Base-by-base conservation (phyloP, 1,139 yeast genomes). In the Yamadazyma jaroonii region DNA sequence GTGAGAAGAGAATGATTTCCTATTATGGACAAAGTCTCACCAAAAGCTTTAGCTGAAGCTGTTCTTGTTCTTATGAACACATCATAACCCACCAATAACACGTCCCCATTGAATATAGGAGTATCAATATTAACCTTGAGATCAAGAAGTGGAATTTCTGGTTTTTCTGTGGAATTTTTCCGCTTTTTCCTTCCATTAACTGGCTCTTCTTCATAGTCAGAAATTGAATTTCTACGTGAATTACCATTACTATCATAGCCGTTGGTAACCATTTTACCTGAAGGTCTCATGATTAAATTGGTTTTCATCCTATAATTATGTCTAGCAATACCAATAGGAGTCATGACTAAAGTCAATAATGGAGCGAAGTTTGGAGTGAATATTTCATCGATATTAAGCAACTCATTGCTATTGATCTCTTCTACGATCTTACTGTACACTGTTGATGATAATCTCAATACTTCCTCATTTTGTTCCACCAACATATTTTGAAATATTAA, bases 301-400 rank as follows among this genome's bases (percentile, higher is more conserved):
- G 88, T 70, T 50, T 87, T 83, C 96, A 94, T 87, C 32, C 80
- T 79, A 60, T 87, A 92, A 49, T 84, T 85, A 56, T 84, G 87
- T 47, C 98, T 80, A 3, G 96, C 86, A 39, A 89, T 80, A 44
- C 99, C 98, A 45, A 94, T 84, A 4, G 98, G 98, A 0, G 97
- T 92, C 84, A 87, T 83, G 34, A 89, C 58, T 34, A 94, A 68
- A 9, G 81, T 75, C 36, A 88, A 62, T 36, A 88, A 67, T 1
- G 95, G 81, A 29, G 68, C 69, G 45, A 79, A 62, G 50, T 84
- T 89, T 4, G 66, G 63, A 4, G 63, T 54, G 41, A 83, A 73
- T 0, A 77, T 56, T 1, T 65, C 64, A 40, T 77, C 84, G 40
- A 80, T 56, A 4, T 65, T 47, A 8, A 59, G 63, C 3, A 64